A percentile compares a stretch with the other conserved stretches of the same genome.
Evolutionary conservation across 176 grass and related monocot genomes (phyloP).

Genomic region (Rhipidocladum racemiflorum): DNA sequence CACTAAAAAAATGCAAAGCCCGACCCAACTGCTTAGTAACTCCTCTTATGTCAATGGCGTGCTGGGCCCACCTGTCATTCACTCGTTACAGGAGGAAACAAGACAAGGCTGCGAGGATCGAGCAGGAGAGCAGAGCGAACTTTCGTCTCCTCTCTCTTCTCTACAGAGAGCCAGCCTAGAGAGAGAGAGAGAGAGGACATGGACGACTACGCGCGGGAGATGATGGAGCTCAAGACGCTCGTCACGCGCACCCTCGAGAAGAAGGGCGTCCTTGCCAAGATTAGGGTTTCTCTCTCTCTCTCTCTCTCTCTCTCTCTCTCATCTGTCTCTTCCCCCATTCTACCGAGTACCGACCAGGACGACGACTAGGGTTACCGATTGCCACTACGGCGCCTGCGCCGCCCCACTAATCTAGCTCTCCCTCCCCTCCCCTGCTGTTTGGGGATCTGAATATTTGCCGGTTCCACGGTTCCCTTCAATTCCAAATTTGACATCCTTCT

Average conservation of each 20-base stretch:
- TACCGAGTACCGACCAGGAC: background rate
- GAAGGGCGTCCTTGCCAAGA: conserved; percentile 94
- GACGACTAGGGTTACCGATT: background rate
- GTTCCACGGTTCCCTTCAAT: background rate
- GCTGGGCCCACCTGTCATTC: too few species aligned
- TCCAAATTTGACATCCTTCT: background rate
- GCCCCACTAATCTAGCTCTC: conserved; percentile 2
- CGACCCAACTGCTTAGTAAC: too few species aligned
- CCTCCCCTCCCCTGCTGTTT: background rate
- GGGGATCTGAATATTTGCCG: conserved; percentile 22
- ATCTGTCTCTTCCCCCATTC: too few species aligned
- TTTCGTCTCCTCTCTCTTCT: too few species aligned
- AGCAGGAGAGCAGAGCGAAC: too few species aligned
- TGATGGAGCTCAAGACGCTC: conserved; percentile 98
- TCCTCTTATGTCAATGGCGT: too few species aligned
- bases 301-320: background rate
- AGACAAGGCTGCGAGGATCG: too few species aligned
- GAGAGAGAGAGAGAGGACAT: conserved; percentile 13
- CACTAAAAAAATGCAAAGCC: too few species aligned
- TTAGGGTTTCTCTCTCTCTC: conserved; percentile 49
- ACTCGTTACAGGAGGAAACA: too few species aligned
- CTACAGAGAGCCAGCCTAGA: too few species aligned
- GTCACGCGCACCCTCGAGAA: conserved; percentile 94
- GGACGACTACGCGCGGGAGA: conserved; percentile 92
- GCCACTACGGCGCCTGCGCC: background rate